Evolutionary conservation across 108 stramenopile species (phyloP), one percentile per base, ranked within the genome.

Genomic region (Thalassiosira profunda): DNA sequence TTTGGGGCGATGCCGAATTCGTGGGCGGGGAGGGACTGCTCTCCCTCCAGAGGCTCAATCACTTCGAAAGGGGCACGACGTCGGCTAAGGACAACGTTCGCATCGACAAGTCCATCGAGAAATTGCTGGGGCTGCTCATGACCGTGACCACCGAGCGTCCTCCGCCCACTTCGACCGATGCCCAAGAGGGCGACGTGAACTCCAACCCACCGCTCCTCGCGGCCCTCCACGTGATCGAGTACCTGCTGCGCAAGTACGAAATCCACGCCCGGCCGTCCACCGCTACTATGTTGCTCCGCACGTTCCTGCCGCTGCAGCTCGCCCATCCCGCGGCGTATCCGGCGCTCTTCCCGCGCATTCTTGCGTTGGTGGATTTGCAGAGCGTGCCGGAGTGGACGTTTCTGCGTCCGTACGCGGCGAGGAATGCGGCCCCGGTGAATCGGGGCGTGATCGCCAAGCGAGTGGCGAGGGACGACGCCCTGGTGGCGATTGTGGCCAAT

Each of bases 161-260:
- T 20, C 42, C 44, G 20, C 26, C 44, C 18, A 31, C 9, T 15
- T 26, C 55, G 23, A 25, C 35, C 54, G 31, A 37, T 42, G 9
- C 35, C 42, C 8, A 33, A 10, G 45, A 53, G n/a, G 34, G 30
- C 7, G 20, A 23, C 14, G 14, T 5, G 18, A 15, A 21, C n/a
- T 5, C 63, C 17, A 18, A 54, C 34, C 59, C 80, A 10, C 28
- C 53, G 3, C 33, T 74, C 37, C 5, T 36, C 15, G 5, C 62
- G 4, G 12, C 25, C 14, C 63, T 88, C 10, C 83, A 88, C 48
- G 80, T 91, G 12, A 56, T 91, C 36, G 93, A 94, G 60, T 94
- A 85, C 53, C 65, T 94, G 20, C 46, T 94, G 7, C 80, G 90
- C 9, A 67, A 65, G 18, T 91, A 90, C 63, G 74, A 89, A 11